Base-by-base conservation (phyloP, 768 basidiomycete species). In the Boletus reticuloceps region DNA sequence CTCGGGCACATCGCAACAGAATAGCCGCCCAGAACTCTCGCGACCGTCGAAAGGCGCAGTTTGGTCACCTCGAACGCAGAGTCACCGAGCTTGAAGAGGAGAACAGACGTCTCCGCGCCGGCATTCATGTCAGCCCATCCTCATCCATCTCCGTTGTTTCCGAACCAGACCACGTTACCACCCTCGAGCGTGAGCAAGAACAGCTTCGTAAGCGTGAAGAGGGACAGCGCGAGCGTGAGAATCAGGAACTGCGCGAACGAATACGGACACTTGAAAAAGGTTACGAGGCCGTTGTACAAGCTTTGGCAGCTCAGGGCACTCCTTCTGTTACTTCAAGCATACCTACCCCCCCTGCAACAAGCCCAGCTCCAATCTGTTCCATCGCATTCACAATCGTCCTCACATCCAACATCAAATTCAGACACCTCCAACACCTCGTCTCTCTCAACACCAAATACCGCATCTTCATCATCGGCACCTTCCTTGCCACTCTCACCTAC, bases 1-100 rank as follows among this genome's bases (percentile, higher is more conserved):
- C 89, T 46, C 81, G 94, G 60, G 92, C 90, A 16, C 91, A 94
- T 74, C 85, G 94, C 53, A 96, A 96, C 73, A 83, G 93, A 48
- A 91, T 95, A 69, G 94, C 94, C 2, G 93, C 93, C 6, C 94
- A 96, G 77, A 89, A 94, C 75, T 91, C 89, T 12, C 86, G 94
- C 43, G 94, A 96, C 75, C 82, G 89, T 62, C 82, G 92, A 53
- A 96, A 96, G 72, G 87, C 86, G 16, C 91, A 95, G 59, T 92
- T 88, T 67, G 52, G 75, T 1, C 78, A 75, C 60, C 85, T 92
- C 40, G 86, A 89, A 68, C 79, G 73, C 37, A 70, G 85, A 44
- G 88, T 91, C 5, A 68, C 76, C 13, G 85, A 89, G 68, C 85
- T 91, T 53, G 88, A 91, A 75, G 86, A 86, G 53, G 93, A 95